Base-by-base conservation (phyloP, 2,329 filamentous ascomycete species). In the Cercospora sp. region DNA sequence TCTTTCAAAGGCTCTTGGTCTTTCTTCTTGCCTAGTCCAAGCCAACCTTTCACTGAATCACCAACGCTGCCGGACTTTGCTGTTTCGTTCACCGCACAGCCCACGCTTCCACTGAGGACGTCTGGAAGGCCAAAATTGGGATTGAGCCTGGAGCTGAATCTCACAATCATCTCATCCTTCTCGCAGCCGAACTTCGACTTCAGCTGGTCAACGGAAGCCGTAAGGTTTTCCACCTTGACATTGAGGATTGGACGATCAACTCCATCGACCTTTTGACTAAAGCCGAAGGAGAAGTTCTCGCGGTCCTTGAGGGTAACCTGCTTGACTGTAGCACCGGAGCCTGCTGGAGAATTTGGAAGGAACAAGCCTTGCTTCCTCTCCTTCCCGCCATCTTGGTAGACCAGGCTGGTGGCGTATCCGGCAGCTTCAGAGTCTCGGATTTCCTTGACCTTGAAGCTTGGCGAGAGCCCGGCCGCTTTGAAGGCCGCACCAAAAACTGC, bases 371-470 rank as follows among this genome's bases (percentile, higher is more conserved):
- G 92, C 74, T 90, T 88, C 75, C 90, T 87, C 62, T 87, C 83
- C 82, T 94, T 83, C 65, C 87, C 86, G 66, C 87, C 84, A 18
- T 77, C 74, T 42, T 83, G 87, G 87, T 92, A 97, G 79, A 90
- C 91, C 75, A 97, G 86, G 66, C 89, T 89, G 30, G 91, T 86
- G 2, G 89, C 83, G 78, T 95, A 97, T 53, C 85, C 85, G 51
- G 91, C 87, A 23, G 87, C 88, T 75, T 99, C 95, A n/a, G 84
- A 86, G 62, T 91, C 88, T 67, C 91, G 87, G 72, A 99, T 99
- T 77, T 98, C 95, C 85, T 98, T 99, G 77, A 99, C 95, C 69
- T 93, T 90, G 88, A 99, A 99, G 78, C 91, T 94, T 48, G 94
- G 93, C 81, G 93, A 97, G 67, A 99, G 86, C 74, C 92, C 89